phyloP scores from a whole-genome alignment of 108 stramenopile species.

The Skeletonema costatum region DNA sequence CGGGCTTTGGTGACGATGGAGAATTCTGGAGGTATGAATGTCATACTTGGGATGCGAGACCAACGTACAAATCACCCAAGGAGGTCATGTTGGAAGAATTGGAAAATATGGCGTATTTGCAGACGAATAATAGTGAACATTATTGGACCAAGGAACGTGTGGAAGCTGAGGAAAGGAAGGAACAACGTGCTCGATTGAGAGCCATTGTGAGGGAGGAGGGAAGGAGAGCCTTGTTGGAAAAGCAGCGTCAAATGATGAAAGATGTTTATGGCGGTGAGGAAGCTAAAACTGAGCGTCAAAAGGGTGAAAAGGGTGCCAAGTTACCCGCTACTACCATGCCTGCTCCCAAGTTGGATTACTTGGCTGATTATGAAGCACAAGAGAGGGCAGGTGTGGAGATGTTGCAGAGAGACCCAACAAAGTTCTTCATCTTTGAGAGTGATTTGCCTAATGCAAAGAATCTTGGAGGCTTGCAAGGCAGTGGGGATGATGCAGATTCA shows the following conservation, averaged over 20 bases:
- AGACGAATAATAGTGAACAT: conserved; percentile 63
- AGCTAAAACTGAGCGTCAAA: conserved; percentile 7
- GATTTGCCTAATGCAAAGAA: conserved; percentile 32
- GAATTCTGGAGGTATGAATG: conserved; percentile 83
- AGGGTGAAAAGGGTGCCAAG: conserved; percentile 47
- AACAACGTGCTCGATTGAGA: conserved; percentile 75
- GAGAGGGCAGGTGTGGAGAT: conserved; percentile 78
- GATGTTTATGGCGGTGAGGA: conserved; percentile 51
- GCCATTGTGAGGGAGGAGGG: conserved; percentile 75
- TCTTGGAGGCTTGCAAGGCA: conserved; percentile 7
- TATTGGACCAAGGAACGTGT: conserved; percentile 81
- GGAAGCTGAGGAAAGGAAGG: conserved; percentile 46
- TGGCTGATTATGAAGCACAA: conserved; percentile 74
- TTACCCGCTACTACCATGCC: conserved; percentile 58
- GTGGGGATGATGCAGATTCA: conserved; percentile 2
- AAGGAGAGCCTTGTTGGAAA: conserved; percentile 60
- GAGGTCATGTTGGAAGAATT: conserved; percentile 68
- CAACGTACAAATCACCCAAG: conserved; percentile 65
- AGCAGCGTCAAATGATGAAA: conserved; percentile 67
- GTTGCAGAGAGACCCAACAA: conserved; percentile 71
- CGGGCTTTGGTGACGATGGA: conserved; percentile 65
- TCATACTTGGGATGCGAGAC: conserved; percentile 72
- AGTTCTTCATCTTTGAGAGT: conserved; percentile 81
- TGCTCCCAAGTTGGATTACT: conserved; percentile 66
- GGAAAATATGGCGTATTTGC: conserved; percentile 62